Evolutionary conservation across 73 alveolate genomes (phyloP).

Genomic region (Tetrahymena elliotti): DNA sequence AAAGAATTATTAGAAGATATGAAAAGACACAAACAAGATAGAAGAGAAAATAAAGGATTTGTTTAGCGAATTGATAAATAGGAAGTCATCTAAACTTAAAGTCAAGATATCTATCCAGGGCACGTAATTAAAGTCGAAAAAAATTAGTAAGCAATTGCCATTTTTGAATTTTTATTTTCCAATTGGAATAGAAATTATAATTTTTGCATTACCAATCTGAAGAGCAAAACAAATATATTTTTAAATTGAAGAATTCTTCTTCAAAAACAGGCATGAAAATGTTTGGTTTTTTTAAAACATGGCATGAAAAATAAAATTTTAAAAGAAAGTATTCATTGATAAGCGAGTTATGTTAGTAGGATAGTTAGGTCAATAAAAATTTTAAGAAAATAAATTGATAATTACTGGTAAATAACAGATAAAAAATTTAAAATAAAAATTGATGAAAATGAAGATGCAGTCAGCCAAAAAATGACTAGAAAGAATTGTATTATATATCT

Average conservation of each 20-base stretch:
- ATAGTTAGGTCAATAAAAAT: background rate
- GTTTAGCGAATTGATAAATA: background rate
- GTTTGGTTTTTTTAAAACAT: too few species aligned
- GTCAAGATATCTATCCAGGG: background rate
- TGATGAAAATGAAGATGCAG: background rate
- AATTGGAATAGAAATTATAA: background rate
- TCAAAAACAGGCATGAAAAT: too few species aligned
- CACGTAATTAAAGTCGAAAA: background rate
- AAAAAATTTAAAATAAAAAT: too few species aligned
- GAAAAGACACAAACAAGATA: conserved; percentile 67
- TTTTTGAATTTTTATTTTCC: background rate
- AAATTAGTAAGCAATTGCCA: background rate
- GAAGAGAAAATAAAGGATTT: conserved; percentile 62
- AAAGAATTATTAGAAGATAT: conserved; percentile 92
- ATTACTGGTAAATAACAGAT: background rate
- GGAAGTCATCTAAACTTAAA: background rate
- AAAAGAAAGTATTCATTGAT: too few species aligned
- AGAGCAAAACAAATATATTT: too few species aligned
- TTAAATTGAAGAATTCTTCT: too few species aligned
- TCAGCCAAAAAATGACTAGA: background rate
- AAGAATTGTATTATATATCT: background rate
- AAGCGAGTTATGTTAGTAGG: too few species aligned
- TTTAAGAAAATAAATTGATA: too few species aligned
- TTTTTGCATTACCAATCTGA: too few species aligned
- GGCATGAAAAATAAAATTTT: too few species aligned